Evolutionary conservation across 2,329 filamentous ascomycete species (phyloP).

Genomic region (Aspergillus sergii): DNA sequence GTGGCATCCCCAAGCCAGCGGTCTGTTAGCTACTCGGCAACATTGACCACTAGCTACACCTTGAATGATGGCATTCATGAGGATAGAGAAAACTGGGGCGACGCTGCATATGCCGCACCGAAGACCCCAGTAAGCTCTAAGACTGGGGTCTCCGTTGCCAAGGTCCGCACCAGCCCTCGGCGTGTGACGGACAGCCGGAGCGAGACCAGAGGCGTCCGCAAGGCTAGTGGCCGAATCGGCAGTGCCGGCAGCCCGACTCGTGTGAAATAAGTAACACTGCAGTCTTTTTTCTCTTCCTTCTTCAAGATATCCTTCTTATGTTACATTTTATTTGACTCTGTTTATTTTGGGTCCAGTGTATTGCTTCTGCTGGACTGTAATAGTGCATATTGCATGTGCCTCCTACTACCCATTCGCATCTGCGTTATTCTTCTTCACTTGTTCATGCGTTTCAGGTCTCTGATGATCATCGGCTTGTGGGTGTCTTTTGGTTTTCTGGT

Average conservation of each 20-base stretch:
- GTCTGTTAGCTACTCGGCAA: conserved; percentile 75
- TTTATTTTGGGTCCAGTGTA: conserved; percentile 6
- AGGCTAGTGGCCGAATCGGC: conserved; percentile 50
- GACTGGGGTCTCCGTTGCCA: conserved; percentile 60
- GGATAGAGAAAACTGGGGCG: conserved; percentile 69
- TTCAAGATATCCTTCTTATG: conserved; percentile 23
- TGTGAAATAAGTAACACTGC: conserved; percentile 26
- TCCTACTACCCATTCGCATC: conserved; percentile 25
- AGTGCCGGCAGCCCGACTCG: conserved; percentile 42
- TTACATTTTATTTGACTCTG: conserved; percentile 12
- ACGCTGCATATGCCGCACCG: conserved; percentile 30
- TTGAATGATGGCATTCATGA: conserved; percentile 64
- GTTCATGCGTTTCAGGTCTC: conserved; percentile 21
- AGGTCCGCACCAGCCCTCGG: conserved; percentile 62
- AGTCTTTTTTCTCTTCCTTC: conserved; percentile 9
- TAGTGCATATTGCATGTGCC: conserved; percentile 19
- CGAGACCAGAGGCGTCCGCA: conserved; percentile 46
- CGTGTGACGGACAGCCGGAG: conserved; percentile 41
- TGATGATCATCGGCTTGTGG: conserved; percentile 14
- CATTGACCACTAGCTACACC: conserved; percentile 69
- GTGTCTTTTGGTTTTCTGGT: conserved; percentile 24
- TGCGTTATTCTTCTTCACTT: conserved; percentile 9
- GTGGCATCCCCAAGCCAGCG: conserved; percentile 64
- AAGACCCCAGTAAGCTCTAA: conserved; percentile 61
- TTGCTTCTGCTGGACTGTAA: conserved; percentile 18